Base-by-base conservation (phyloP, 768 basidiomycete genomes). In the Dioszegia aurantiaca region DNA sequence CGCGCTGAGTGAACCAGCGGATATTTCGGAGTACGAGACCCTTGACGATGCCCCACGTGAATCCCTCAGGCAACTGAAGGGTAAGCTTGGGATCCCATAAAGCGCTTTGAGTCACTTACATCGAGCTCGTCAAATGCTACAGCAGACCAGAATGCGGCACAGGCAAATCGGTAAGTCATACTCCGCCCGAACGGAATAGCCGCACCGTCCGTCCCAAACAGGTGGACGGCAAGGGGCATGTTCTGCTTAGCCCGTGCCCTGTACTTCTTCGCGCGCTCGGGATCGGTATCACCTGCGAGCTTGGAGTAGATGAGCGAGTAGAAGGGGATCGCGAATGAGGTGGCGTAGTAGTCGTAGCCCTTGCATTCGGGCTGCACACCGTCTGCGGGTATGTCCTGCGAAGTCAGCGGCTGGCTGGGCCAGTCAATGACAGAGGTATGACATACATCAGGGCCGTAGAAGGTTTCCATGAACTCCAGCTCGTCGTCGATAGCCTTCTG, bases 111-210 rank as follows among this genome's bases (percentile, higher is more conserved):
- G 87, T 6, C 85, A 84, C 17, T 39, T 24, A 66, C 68, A 24
- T 66, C 60, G 31, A 66, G 56, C 24, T 44, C 51, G 42, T 59
- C 64, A 49, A 64, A 66, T 33, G 62, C 68, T 12, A 62, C 54
- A 1, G 60, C 68, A 3, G 68, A 60, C 55, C 56, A 69, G 49
- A 69, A 66, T 41, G 31, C 24, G 19, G 27, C 36, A 53, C 84
- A 85, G n/a, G 86, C 87, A 66, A 86, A 87, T 42, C 87, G 82
- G 69, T 88, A 88, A 1, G 84, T 86, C 78, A 87, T 79, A 65
- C 85, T 86, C 39, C 87, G 76, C 4, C 86, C 87, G 64, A 87
- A 89, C 1, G 87, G 84, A 61, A 87, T 84, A 11, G 44, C 30
- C 2, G 21, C 53, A 19, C 64, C 65, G 26, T 66, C 59, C 12